A percentile compares a stretch with the other conserved stretches of the same genome.
Conservation (phyloP, 1,284 basidiomycete genomes). For the Neonothopanus nambi region DNA sequence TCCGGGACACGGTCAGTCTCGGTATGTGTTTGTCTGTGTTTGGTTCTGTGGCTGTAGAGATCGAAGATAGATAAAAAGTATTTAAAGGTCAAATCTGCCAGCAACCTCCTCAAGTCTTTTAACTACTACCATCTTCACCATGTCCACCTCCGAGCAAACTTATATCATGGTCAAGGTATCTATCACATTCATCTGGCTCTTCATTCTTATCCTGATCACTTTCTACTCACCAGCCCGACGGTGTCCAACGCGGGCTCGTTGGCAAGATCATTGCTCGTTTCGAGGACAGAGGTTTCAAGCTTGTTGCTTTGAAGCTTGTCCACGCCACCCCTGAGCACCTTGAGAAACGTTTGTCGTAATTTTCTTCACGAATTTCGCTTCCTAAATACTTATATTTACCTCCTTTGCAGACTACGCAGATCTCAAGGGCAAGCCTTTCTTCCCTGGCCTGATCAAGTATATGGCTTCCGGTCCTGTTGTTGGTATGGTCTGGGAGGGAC, state of each 20-base stretch:
- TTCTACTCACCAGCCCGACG: conserved; percentile 78
- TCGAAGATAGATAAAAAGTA: conserved; percentile 25
- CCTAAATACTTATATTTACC: conserved; percentile 16
- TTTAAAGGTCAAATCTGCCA: conserved; percentile 13
- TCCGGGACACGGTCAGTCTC: conserved; percentile 1
- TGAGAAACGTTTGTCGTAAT: conserved; percentile 66
- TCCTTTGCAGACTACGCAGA: conserved; percentile 83
- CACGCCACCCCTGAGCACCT: conserved; percentile 80
- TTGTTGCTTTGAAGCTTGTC: conserved; percentile 86
- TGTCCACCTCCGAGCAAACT: conserved; percentile 74
- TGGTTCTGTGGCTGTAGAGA: not conserved
- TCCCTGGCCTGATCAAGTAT: conserved; percentile 91
- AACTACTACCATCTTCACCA: conserved; percentile 37
- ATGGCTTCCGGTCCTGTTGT: conserved; percentile 96
- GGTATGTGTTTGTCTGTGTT: conserved; percentile 12
- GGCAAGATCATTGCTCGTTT: conserved; percentile 93
- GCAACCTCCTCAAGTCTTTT: conserved; percentile 18
- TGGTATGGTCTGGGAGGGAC: conserved; percentile 96
- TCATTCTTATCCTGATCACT: not conserved
- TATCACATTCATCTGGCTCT: not conserved
- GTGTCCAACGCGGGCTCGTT: conserved; percentile 93
- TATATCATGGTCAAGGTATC: conserved; percentile 89
- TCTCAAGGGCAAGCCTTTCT: conserved; percentile 90
- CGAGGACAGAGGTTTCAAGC: conserved; percentile 95
- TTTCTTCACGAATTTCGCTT: not conserved